Base-by-base conservation (phyloP, 441 rosid genomes). In the Brassica hybrid region DNA sequence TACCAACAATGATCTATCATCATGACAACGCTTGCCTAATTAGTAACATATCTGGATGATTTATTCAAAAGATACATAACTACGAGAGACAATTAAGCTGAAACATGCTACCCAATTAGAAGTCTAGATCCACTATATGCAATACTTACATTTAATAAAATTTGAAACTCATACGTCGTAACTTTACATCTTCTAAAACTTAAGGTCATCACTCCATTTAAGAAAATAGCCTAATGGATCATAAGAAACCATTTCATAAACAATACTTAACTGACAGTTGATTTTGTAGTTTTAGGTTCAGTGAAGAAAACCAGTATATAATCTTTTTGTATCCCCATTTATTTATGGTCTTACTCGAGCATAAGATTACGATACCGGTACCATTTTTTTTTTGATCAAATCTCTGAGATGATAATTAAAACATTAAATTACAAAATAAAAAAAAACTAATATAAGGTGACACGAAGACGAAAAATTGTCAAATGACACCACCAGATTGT, bases 21-120 rank as follows among this genome's bases (percentile, higher is more conserved):
- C 69, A 65, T n/a, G 30, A 65, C 48, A 63, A 14, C 25, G n/a
- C 11, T 19, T 66, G 36, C 58, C 19, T 67, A 66, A 21, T 43
- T 67, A 67, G n/a, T 43, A 36, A 21, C n/a, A 21, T 12, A 43
- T 7, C 21, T 43, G 12, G 57, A 66, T 7, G 36, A 1, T 38
- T 65, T 65, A 38, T 38, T 5, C 54, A 65, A 11, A 36, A 38
- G 27, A 17, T 19, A 9, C 13, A 63, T 27, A 36, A 17, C 10
- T 65, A 17, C 30, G 5, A 16, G 52, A 17, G 52, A 38, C 1
- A 10, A 5, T 5, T 38, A 63, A 65, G 45, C 30, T 5, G 52
- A 45, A 4, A 65, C 27, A 17, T 65, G 67, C 12, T 60, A 60
- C 3, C 25, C 2, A 25, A 10, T 13, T 60, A 25, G 17, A 60